Conservation (phyloP, 1,284 basidiomycete species). For the Ustilago lituana region DNA sequence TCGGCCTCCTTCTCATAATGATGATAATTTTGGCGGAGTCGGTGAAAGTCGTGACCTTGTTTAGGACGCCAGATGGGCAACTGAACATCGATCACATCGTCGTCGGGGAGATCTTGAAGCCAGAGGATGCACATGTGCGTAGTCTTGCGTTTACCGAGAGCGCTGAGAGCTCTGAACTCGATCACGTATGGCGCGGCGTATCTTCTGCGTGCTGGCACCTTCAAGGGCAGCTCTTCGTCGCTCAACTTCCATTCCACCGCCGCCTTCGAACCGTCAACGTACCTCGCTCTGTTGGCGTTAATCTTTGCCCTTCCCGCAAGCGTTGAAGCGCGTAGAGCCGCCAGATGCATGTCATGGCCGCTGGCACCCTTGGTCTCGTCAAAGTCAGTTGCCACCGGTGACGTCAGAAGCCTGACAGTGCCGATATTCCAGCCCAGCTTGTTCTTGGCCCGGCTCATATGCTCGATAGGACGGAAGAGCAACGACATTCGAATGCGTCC, state of each 20-base stretch:
- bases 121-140: conserved; percentile 45
- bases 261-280: conserved; percentile 12
- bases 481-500: conserved; percentile 44
- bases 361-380: conserved; percentile 20
- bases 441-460: conserved; percentile 12
- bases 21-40: conserved; percentile 51
- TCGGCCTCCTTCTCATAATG: conserved; percentile 35
- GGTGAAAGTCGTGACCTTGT: conserved; percentile 37
- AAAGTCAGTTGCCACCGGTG: conserved; percentile 41
- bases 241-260: conserved; percentile 36
- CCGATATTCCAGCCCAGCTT: conserved; percentile 50
- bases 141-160: conserved; percentile 31
- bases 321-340: conserved; percentile 31
- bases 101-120: conserved; percentile 52
- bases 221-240: conserved; percentile 29
- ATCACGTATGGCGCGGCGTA: conserved; percentile 49
- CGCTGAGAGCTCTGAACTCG: conserved; percentile 41
- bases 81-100: conserved; percentile 29
- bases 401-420: conserved; percentile 35
- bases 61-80: conserved; percentile 44
- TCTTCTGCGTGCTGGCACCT: conserved; percentile 42
- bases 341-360: conserved; percentile 20
- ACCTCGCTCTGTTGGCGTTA: conserved; percentile 7
- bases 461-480: conserved; percentile 44
- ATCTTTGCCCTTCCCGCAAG: conserved; percentile 35